Evolutionary conservation across 805 yeast genomes (phyloP).

Genomic region (Geotrichum ghanense): DNA sequence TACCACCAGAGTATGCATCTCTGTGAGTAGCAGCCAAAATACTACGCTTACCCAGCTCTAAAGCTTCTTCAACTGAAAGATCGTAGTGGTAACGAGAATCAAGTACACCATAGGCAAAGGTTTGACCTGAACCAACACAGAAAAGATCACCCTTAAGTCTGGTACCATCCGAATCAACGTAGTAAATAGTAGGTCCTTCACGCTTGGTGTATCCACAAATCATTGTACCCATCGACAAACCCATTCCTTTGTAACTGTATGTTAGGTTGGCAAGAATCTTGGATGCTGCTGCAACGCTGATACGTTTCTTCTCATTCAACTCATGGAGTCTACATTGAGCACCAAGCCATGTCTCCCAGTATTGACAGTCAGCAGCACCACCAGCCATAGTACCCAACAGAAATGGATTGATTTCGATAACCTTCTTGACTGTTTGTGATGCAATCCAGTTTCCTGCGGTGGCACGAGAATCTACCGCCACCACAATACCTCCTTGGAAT

Average conservation of each 20-base stretch:
- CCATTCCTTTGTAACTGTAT: slow-evolving; percentile 92
- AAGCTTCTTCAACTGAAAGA: slow-evolving; percentile 81
- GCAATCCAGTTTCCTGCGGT: slow-evolving; percentile 98
- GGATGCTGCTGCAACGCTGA: slow-evolving; percentile 92
- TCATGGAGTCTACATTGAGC: slow-evolving; percentile 93
- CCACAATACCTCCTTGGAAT: slow-evolving; percentile 86
- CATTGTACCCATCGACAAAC: slow-evolving; percentile 99
- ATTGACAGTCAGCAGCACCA: slow-evolving; percentile 99
- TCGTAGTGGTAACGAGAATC: slow-evolving; percentile 93
- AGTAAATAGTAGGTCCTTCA: slow-evolving; percentile 91
- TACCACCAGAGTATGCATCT: slow-evolving; percentile 97
- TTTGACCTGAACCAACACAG: slow-evolving; percentile 98
- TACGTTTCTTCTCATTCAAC: slow-evolving; percentile 86
- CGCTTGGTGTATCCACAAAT: slow-evolving; percentile 92
- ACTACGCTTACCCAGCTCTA: slow-evolving; percentile 87
- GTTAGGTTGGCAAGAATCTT: slow-evolving; percentile 85
- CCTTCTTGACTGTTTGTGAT: slow-evolving; percentile 95
- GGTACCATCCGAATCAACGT: slow-evolving; percentile 96
- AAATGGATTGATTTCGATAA: slow-evolving; percentile 91
- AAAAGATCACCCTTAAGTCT: slow-evolving; percentile 89
- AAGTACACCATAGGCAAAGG: slow-evolving; percentile 96
- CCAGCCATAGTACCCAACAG: slow-evolving; percentile 98
- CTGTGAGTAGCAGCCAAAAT: slow-evolving; percentile 97
- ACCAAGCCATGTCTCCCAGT: slow-evolving; percentile 99
- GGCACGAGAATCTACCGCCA: slow-evolving; percentile 97